A percentile compares a stretch with the other conserved stretches of the same genome.
Conservation (phyloP, 2,329 filamentous ascomycete genomes). For the Chaetomium olivaceum region DNA sequence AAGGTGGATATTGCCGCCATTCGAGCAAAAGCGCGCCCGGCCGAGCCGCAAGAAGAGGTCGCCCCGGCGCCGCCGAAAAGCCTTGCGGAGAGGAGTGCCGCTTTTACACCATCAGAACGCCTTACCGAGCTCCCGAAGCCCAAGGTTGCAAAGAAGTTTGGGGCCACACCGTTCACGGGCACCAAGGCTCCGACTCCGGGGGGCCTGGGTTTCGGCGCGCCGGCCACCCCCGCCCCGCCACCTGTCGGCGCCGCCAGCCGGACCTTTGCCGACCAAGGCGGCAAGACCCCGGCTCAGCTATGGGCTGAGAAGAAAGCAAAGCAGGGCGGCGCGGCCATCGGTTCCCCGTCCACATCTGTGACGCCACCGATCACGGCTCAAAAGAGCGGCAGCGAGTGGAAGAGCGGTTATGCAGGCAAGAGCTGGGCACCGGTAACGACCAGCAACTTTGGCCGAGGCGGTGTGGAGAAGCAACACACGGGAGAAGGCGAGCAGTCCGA, state of each 20-base stretch:
- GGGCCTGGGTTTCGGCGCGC: constrained; percentile 63
- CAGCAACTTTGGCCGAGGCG: constrained; percentile 66
- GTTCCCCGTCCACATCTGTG: constrained; percentile 47
- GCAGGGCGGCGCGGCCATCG: constrained; percentile 59
- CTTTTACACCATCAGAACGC: constrained; percentile 75
- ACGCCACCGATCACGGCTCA: constrained; percentile 64
- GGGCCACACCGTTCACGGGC: constrained; percentile 71
- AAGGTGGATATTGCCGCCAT: constrained; percentile 98
- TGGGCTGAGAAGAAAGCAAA: constrained; percentile 98
- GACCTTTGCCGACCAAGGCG: constrained; percentile 91
- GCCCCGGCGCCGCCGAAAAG: constrained; percentile 55
- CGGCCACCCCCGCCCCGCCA: constrained; percentile 58
- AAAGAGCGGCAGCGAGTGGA: constrained; percentile 79
- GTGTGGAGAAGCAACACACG: constrained; percentile 62
- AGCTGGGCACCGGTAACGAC: constrained; percentile 84
- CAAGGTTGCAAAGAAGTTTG: constrained; percentile 89
- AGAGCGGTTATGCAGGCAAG: constrained; percentile 88
- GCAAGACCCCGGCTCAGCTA: constrained; percentile 93
- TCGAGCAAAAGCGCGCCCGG: constrained; percentile 69
- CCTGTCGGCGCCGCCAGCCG: constrained; percentile 80
- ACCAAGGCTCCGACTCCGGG: constrained; percentile 86
- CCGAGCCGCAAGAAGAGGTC: constrained; percentile 40
- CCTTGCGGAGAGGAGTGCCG: constrained; percentile 73
- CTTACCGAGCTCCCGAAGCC: constrained; percentile 89
- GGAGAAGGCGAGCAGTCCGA: constrained; percentile 53